Base-by-base conservation (phyloP, 495 filamentous ascomycete species). In the Staphylotrichum tortipilum region DNA sequence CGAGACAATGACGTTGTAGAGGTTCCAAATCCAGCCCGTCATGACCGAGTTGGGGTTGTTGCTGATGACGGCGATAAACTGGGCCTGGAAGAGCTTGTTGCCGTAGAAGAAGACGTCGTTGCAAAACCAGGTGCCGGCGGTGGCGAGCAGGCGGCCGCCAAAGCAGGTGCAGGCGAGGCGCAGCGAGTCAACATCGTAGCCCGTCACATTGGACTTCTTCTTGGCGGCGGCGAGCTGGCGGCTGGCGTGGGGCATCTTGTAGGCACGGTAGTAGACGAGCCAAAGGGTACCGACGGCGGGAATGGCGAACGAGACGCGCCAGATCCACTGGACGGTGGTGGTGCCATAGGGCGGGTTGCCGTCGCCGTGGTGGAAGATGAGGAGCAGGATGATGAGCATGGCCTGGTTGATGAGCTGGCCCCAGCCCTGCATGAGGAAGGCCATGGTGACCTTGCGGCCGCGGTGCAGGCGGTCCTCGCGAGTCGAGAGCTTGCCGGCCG, bases 51-150 rank as follows among this genome's bases (percentile, higher is more conserved):
- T 45, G 1, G 68, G 63, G 51, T 75, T 71, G 28, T 67, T 57
- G 47, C 80, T 82, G 49, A 94, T 79, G 59, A 86, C 82, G 1
- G 57, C 67, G 61, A 94, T 94, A 67, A 95, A 95, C 62, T 89
- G 78, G 55, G 66, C 62, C 69, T 94, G 88, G 77, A 95, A 95
- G 31, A 95, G 82, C 78, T 94, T 94, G 84, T 94, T 95, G 55
- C 89, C 89, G 68, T 95, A 95, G 73, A 95, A 95, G 78, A 95
- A 94, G 17, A 95, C 80, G 65, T 94, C 89, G 64, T 94, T 95
- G 70, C 79, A 82, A 64, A 85, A 95, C 89, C 89, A 95, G 14
- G 78, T 77, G 41, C 83, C 83, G 23, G 86, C 79, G 23, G 89
- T 94, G 15, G 88, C 89, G n/a, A 95, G 61, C 24, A 94, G 67